Base-by-base conservation (phyloP, 495 filamentous ascomycete species). In the Bathelium albidoporum region DNA sequence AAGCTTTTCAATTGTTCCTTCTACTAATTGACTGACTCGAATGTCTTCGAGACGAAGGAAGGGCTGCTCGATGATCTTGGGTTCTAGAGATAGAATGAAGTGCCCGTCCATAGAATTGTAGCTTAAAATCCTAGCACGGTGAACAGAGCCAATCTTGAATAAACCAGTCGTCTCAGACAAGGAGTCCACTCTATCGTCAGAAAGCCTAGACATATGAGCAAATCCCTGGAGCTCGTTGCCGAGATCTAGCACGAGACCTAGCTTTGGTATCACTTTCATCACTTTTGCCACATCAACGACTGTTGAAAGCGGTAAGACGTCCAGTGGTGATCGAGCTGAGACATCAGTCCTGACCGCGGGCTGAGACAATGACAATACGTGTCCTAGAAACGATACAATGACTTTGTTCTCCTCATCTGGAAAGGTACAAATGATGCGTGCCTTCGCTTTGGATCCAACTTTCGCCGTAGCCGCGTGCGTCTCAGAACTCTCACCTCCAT, bases 21-120 rank as follows among this genome's bases (percentile, higher is more conserved):
- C 87, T 49, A 97, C 87, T 12, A 91, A 77, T 39, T 87, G 85
- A 22, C 92, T 95, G 36, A 95, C 73, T 4, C 81, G 83, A 32
- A 98, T 81, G 76, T 98, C 95, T 73, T 98, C 89, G 62, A 97
- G 78, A 2, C 90, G 82, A 29, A 98, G 79, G 76, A 90, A 97
- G 0, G 90, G 86, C 69, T 97, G 91, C 32, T 93, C 87, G 34
- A 98, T 82, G 26, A 96, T 75, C 39, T 78, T 85, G 64, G 87
- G 80, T 75, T 97, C 88, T 58, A 95, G 82, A 32, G 93, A 94
- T 11, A 96, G 68, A n/a, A 92, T 76, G 73, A 85, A 97, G 39
- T 95, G 76, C 64, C 91, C 89, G 70, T 98, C 94, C 59, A 96
- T 77, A 26, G 83, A 73, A 74, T 90, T 96, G 74, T 91, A 97